These are phyloP conservation scores for Alternaria solani DNA, from an alignment of 2,329 filamentous ascomycete species.

Conservation along the genomic window DNA sequence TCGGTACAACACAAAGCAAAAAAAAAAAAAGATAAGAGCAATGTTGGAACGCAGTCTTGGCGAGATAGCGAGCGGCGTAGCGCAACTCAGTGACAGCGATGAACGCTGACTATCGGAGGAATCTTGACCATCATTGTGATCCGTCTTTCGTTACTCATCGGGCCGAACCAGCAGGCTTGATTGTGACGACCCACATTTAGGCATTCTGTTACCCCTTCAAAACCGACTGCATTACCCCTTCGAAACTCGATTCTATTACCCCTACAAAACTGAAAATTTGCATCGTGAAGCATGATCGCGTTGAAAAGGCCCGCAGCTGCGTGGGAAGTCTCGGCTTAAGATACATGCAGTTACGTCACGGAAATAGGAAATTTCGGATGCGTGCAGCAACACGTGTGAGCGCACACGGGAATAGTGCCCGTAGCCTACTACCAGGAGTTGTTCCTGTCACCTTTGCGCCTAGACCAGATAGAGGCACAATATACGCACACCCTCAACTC, in stretches of 20 bases:
- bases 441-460: not conserved
- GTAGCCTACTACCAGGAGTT: not conserved
- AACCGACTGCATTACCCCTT: slow-evolving; percentile 46
- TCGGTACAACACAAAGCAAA: slow-evolving; percentile 19
- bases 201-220: slow-evolving; percentile 43
- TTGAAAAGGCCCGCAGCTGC: slow-evolving; percentile 10
- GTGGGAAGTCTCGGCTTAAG: slow-evolving; percentile 35
- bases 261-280: slow-evolving; percentile 50
- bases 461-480: not conserved
- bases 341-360: slow-evolving; percentile 15
- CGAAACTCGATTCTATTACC: slow-evolving; percentile 47
- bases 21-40: slow-evolving; percentile 9
- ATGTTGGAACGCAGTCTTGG: slow-evolving; percentile 10
- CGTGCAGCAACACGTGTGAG: slow-evolving; percentile 1
- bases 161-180: slow-evolving; percentile 21
- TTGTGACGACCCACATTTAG: slow-evolving; percentile 19
- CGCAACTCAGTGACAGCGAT: not conserved
- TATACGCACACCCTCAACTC: not conserved
- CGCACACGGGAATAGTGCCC: not conserved
- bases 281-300: slow-evolving; percentile 8
- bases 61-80: slow-evolving; percentile 3
- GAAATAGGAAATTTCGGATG: slow-evolving; percentile 12
- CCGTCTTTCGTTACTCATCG: slow-evolving; percentile 22
- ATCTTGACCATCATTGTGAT: slow-evolving; percentile 9
- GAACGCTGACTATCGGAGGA: slow-evolving; percentile 1